Evolutionary conservation across 2,329 filamentous ascomycete species (phyloP), one percentile per base, ranked within the genome.

Genomic region (Cercospora zeae-maydis): DNA sequence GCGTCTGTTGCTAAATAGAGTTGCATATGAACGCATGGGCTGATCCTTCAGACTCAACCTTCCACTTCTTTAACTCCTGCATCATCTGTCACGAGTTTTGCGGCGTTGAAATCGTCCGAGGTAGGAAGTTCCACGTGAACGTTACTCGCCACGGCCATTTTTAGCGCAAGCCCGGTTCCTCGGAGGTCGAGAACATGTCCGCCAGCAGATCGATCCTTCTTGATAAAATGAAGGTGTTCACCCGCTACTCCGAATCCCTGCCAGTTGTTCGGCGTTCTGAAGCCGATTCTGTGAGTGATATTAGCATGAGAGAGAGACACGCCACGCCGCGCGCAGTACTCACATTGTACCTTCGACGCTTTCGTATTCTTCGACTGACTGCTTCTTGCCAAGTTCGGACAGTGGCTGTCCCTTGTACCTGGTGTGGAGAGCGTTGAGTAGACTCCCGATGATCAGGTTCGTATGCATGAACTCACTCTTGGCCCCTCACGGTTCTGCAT

Each of bases 141-240:
- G 63, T 78, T 74, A 45, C 71, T 70, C 14, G 74, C 70, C 24
- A 76, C 74, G 3, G 76, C 76, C 67, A 77, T 75, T 56, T 73
- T 70, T 61, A 79, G 72, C 42, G 67, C 70, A 10, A 75, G 75
- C 14, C 72, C 66, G 30, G 71, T 69, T 11, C 74, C 72, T 53
- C 67, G 67, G 14, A 79, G 58, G 58, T 78, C 77, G 45, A 79
- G 63, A 9, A 79, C 74, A 73, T 79, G 79, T 0, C 79, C 79
- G 1, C 78, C 79, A 14, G 71, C 68, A 4, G 61, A 74, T 24
- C 73, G 66, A 42, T 77, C 76, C 24, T 71, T 68, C 8, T 74
- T 70, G 54, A 80, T 70, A 60, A 79, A 79, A 69, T 80, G 78
- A 60, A 79, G 61, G 69, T 80, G 78, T 61, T 78, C 75, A 5